phyloP scores from a whole-genome alignment of 805 yeast species.

The Candida pini region DNA sequence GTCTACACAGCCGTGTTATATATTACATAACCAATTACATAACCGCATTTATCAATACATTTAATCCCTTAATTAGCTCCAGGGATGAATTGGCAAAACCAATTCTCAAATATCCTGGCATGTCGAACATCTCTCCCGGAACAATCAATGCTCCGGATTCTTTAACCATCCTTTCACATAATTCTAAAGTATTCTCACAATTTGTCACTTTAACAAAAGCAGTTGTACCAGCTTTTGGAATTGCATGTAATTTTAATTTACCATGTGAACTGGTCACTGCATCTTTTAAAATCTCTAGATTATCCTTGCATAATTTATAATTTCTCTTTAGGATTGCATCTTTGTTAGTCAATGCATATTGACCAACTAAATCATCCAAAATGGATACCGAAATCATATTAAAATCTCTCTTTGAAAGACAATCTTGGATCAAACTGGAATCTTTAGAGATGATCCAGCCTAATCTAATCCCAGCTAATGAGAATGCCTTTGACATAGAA shows the following conservation, averaged over 20 bases:
- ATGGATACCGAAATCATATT: conserved; percentile 44
- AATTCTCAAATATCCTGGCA: conserved; percentile 38
- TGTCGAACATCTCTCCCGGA: conserved; percentile 44
- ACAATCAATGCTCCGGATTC: conserved; percentile 33
- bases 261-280: conserved; percentile 30
- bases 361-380: conserved; percentile 41
- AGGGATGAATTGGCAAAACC: conserved; percentile 42
- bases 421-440: conserved; percentile 24
- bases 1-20: too few relatives aligned
- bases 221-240: conserved; percentile 45
- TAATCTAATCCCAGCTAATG: conserved; percentile 46
- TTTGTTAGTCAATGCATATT: conserved; percentile 35
- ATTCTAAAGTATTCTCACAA: conserved; percentile 24
- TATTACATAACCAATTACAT: too few relatives aligned
- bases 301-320: conserved; percentile 32
- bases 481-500: conserved; percentile 49
- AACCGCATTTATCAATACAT: not conserved
- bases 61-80: conserved; percentile 33
- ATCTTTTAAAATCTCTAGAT: conserved; percentile 31
- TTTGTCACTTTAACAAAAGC: conserved; percentile 34
- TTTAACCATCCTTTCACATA: conserved; percentile 33
- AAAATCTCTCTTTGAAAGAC: conserved; percentile 41
- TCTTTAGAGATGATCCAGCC: conserved; percentile 47
- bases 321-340: conserved; percentile 34
- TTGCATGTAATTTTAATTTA: conserved; percentile 32